A percentile compares a stretch with the other conserved stretches of the same genome.
Evolutionary conservation across 2,329 filamentous ascomycete species (phyloP).

Genomic region (Ophiocordyceps polyrhachis-furcata): DNA sequence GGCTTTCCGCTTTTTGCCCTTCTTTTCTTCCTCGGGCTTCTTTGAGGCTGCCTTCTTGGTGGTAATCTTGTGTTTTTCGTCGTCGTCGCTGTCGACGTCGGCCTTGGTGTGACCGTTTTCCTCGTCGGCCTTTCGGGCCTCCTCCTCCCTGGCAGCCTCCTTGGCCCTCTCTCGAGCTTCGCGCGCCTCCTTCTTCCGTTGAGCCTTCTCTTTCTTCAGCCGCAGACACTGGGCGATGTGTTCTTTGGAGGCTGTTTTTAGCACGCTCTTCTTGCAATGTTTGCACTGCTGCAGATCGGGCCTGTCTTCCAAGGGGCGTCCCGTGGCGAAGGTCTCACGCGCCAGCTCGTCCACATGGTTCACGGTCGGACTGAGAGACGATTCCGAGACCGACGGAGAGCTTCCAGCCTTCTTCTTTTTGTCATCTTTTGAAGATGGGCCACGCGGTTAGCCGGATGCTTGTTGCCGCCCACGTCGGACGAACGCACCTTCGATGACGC

Average conservation of each 20-base stretch:
- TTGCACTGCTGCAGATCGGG: conserved; percentile 75
- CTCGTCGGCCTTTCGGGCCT: conserved; percentile 31
- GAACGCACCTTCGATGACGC: conserved; percentile 38
- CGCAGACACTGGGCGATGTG: conserved; percentile 74
- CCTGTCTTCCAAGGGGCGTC: conserved; percentile 62
- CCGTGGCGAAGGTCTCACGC: conserved; percentile 62
- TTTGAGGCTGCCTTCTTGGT: conserved; percentile 51
- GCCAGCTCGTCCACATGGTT: conserved; percentile 58
- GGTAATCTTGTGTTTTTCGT: conserved; percentile 22
- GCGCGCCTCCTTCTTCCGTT: conserved; percentile 56
- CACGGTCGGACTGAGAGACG: conserved; percentile 36
- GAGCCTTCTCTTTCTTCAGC: conserved; percentile 66
- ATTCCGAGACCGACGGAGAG: conserved; percentile 21
- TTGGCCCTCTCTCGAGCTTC: conserved; percentile 50
- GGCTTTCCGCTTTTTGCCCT: conserved; percentile 63
- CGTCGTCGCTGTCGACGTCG: conserved; percentile 25
- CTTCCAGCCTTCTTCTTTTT: conserved; percentile 30
- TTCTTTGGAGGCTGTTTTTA: conserved; percentile 53
- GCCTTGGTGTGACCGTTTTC: conserved; percentile 28
- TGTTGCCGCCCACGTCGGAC: background rate
- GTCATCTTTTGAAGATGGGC: conserved; percentile 20
- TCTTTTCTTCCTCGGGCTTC: conserved; percentile 46
- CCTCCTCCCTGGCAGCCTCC: conserved; percentile 39
- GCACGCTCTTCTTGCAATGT: conserved; percentile 78
- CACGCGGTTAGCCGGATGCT: background rate